Evolutionary conservation across 2,329 filamentous ascomycete genomes (phyloP).

Genomic region (Dothideomycetes sp.): DNA sequence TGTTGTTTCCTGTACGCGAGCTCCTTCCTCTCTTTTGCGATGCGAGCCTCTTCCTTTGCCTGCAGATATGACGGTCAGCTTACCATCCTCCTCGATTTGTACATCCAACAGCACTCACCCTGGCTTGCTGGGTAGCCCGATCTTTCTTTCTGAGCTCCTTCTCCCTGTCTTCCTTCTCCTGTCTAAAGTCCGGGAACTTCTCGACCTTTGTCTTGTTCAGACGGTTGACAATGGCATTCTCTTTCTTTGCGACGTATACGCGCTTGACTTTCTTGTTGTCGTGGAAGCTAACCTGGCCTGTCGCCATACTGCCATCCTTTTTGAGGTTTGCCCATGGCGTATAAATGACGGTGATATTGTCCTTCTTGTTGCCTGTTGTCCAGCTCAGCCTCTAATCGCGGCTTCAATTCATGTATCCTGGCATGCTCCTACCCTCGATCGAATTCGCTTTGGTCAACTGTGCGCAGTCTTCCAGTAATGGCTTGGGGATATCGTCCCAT

Average conservation of each 20-base stretch:
- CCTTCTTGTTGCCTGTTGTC: constrained; percentile 81
- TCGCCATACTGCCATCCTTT: constrained; percentile 92
- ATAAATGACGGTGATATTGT: constrained; percentile 94
- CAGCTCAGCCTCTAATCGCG: constrained; percentile 6
- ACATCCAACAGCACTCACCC: no score
- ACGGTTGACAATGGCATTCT: constrained; percentile 91
- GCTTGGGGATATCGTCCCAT: constrained; percentile 73
- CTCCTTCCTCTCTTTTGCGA: constrained; percentile 74
- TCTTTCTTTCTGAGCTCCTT: constrained; percentile 65
- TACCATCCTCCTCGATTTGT: no score
- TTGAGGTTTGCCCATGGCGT: constrained; percentile 95
- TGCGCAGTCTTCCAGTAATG: constrained; percentile 77
- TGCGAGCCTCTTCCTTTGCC: constrained; percentile 66
- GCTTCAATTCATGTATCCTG: constrained; percentile 14
- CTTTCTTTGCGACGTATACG: constrained; percentile 67
- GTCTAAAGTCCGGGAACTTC: constrained; percentile 71
- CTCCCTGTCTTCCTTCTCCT: constrained; percentile 70
- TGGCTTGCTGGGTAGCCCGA: constrained; percentile 49
- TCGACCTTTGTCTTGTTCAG: constrained; percentile 94
- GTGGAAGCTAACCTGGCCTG: constrained; percentile 91
- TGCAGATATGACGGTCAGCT: constrained; percentile 14
- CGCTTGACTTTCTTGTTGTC: constrained; percentile 77
- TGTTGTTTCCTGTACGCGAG: constrained; percentile 96
- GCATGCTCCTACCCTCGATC: constrained; percentile 69
- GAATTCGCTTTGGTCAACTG: constrained; percentile 98